These are phyloP conservation scores for Halophytophthora batemanensis DNA, from an alignment of 352 stramenopile species.

Conservation along the genomic window DNA sequence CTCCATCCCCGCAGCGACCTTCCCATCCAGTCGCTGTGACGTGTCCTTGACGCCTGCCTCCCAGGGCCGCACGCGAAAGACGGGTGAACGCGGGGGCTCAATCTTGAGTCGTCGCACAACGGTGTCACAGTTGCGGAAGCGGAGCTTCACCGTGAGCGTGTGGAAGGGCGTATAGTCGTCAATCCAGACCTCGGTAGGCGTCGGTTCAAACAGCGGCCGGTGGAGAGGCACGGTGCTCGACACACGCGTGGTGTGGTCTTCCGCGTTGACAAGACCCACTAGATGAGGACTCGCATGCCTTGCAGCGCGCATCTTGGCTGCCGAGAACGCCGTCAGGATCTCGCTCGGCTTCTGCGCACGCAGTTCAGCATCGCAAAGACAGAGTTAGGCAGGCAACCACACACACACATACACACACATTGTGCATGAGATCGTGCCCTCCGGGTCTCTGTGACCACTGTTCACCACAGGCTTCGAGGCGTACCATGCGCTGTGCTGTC, in stretches of 20 bases:
- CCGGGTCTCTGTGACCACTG: neutral
- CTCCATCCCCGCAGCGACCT: slow-evolving; percentile 94
- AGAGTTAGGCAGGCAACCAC: too few relatives aligned
- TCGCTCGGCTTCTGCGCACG: slow-evolving; percentile 61
- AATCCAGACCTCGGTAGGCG: slow-evolving; percentile 85
- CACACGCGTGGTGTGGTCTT: slow-evolving; percentile 65
- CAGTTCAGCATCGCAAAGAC: slow-evolving; percentile 2
- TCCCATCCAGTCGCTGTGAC: slow-evolving; percentile 48
- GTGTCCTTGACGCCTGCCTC: slow-evolving; percentile 11
- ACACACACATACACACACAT: too few relatives aligned
- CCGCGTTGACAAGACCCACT: slow-evolving; percentile 65
- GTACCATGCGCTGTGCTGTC: slow-evolving; percentile 23
- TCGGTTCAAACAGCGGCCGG: slow-evolving; percentile 85
- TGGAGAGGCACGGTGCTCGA: slow-evolving; percentile 77
- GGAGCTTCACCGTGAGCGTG: slow-evolving; percentile 73
- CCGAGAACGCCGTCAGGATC: slow-evolving; percentile 54
- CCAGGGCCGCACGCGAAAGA: slow-evolving; percentile 75
- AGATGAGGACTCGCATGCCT: slow-evolving; percentile 38
- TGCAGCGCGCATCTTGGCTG: slow-evolving; percentile 44
- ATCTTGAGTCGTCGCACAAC: slow-evolving; percentile 90
- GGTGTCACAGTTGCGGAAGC: slow-evolving; percentile 91
- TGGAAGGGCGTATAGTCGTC: slow-evolving; percentile 92
- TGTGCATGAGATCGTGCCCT: neutral
- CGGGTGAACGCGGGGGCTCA: slow-evolving; percentile 74
- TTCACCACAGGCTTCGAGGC: neutral